phyloP scores from a whole-genome alignment of 2,329 filamentous ascomycete genomes.

The Phoma sp. region DNA sequence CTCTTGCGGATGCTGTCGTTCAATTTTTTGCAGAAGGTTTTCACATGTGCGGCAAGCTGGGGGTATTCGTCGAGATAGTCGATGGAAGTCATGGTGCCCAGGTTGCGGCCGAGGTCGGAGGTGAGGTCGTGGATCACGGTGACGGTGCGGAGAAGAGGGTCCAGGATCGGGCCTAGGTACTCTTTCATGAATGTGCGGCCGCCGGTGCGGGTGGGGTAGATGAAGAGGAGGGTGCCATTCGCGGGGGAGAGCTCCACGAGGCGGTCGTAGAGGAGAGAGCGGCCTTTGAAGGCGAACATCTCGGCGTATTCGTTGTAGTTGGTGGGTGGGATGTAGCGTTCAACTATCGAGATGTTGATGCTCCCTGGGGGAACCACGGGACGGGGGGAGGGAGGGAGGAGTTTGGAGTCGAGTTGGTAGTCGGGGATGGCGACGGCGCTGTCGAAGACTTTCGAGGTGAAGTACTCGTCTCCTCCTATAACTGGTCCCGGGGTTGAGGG shows the following conservation, averaged over 20 bases:
- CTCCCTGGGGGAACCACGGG: conserved; percentile 66
- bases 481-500: conserved; percentile 62
- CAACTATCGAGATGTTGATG: conserved; percentile 66
- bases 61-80: conserved; percentile 62
- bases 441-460: conserved; percentile 66
- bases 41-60: conserved; percentile 49
- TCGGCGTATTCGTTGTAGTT: conserved; percentile 64
- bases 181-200: conserved; percentile 63
- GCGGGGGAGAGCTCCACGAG: conserved; percentile 64
- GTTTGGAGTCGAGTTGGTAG: conserved; percentile 61
- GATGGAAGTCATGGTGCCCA: conserved; percentile 62
- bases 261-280: conserved; percentile 65
- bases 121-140: conserved; percentile 65
- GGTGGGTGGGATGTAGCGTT: conserved; percentile 70
- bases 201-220: conserved; percentile 66
- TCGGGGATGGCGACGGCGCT: conserved; percentile 65
- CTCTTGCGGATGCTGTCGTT: conserved; percentile 41
- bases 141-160: conserved; percentile 65
- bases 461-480: conserved; percentile 64
- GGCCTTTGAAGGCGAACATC: conserved; percentile 60
- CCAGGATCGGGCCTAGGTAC: conserved; percentile 66
- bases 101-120: conserved; percentile 59
- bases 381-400: conserved; percentile 58
- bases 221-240: conserved; percentile 64
- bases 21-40: conserved; percentile 37